Evolutionary conservation across 495 filamentous ascomycete species (phyloP), one percentile per base, ranked within the genome.

Genomic region (Cudoniella acicularis): DNA sequence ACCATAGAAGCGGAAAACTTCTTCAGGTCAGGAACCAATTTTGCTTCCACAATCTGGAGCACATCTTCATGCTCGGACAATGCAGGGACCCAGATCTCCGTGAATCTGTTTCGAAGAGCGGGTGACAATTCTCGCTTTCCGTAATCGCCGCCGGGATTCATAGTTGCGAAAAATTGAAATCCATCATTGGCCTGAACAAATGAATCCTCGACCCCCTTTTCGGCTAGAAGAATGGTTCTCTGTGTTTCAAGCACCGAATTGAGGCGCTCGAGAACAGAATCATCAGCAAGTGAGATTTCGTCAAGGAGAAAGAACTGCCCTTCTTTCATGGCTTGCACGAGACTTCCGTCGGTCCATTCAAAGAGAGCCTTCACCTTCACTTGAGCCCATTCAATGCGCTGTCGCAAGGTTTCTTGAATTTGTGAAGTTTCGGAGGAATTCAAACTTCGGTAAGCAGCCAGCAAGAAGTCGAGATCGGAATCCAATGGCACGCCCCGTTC

Each of bases 121-220:
- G 93, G 92, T 2, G 95, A 98, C 47, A 99, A 84, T 70, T 99
- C 95, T 63, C 88, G 87, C 69, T 99, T 99, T 55, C 95, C 95
- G 69, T 96, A 98, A 66, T 99, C 95, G 54, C 95, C 95, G 40
- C 94, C 95, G 9, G 95, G 95, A 62, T 99, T 99, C 95, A 99
- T 99, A 1, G 95, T 99, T 16, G 95, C 93, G 48, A 98, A 77
- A 67, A 98, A 96, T 68, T 98, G 93, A 72, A 97, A 99, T 1
- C 89, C 91, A 24, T 86, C 78, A n/a, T 79, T 71, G 20, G 88
- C 95, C 40, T 80, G 77, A 41, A 99, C 77, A 63, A 89, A 84
- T 6, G 91, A 88, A 65, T 94, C 85, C 27, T 86, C 78, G 0
- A 88, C 81, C 0, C 94, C 95, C 70, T 97, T 98, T 70, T 99